phyloP scores from a whole-genome alignment of 108 stramenopile species.

The Mediolabrus comicus region DNA sequence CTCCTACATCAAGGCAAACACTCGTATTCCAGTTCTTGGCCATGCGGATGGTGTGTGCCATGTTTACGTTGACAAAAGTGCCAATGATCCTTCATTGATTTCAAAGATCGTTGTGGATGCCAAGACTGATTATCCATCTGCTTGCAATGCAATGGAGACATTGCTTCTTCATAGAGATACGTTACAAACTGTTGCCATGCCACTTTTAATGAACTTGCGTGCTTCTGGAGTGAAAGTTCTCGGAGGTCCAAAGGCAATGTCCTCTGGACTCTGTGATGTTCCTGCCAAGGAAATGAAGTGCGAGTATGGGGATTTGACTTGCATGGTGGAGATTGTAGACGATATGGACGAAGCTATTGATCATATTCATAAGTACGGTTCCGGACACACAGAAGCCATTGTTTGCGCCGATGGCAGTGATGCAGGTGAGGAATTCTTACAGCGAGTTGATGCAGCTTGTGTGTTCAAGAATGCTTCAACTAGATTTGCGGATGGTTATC shows the following conservation, averaged over 20 bases:
- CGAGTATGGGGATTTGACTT: slow-evolving; percentile 94
- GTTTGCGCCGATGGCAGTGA: slow-evolving; percentile 84
- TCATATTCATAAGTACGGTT: slow-evolving; percentile 93
- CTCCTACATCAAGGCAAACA: slow-evolving; percentile 87
- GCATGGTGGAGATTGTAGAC: slow-evolving; percentile 92
- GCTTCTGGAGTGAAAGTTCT: slow-evolving; percentile 86
- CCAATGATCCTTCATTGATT: slow-evolving; percentile 61
- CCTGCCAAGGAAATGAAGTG: slow-evolving; percentile 69
- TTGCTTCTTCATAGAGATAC: slow-evolving; percentile 90
- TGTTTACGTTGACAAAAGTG: slow-evolving; percentile 91
- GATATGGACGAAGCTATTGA: slow-evolving; percentile 89
- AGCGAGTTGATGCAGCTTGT: slow-evolving; percentile 92
- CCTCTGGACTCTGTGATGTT: slow-evolving; percentile 70
- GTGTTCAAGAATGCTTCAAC: slow-evolving; percentile 98
- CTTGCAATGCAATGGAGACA: slow-evolving; percentile 98
- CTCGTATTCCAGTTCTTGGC: slow-evolving; percentile 95
- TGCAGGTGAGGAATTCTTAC: slow-evolving; percentile 87
- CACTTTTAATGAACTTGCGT: slow-evolving; percentile 72
- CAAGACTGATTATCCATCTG: slow-evolving; percentile 98
- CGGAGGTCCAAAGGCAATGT: slow-evolving; percentile 85
- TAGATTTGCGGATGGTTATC: slow-evolving; percentile 97
- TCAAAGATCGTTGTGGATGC: slow-evolving; percentile 83
- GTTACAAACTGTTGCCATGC: slow-evolving; percentile 62
- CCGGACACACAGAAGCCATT: slow-evolving; percentile 96
- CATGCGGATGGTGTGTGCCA: slow-evolving; percentile 99